phyloP scores from a whole-genome alignment of 2,329 filamentous ascomycete species.

The Aspergillus ruber region DNA sequence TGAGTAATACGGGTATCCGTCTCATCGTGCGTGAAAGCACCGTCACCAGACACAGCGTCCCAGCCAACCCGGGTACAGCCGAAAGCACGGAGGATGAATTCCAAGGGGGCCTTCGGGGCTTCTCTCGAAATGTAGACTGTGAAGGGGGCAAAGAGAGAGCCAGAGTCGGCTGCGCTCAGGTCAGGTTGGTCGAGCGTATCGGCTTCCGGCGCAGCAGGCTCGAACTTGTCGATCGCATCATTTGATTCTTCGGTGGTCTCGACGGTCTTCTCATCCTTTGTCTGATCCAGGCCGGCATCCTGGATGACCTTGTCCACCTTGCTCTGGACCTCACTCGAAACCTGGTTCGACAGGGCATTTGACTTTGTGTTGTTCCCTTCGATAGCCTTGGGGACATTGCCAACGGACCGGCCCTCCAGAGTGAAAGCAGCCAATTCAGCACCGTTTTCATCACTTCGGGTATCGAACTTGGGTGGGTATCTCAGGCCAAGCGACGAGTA shows the following conservation, averaged over 20 bases:
- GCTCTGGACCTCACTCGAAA: slow-evolving; percentile 64
- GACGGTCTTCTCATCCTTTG: slow-evolving; percentile 38
- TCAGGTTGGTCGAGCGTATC: slow-evolving; percentile 79
- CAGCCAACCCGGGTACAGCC: slow-evolving; percentile 94
- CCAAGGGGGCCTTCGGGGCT: slow-evolving; percentile 79
- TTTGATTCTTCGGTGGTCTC: slow-evolving; percentile 44
- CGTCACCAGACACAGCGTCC: slow-evolving; percentile 84
- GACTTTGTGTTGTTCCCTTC: slow-evolving; percentile 49
- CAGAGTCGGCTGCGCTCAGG: slow-evolving; percentile 58
- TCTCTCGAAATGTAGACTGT: slow-evolving; percentile 93
- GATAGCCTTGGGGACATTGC: slow-evolving; percentile 43
- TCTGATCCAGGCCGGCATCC: slow-evolving; percentile 34
- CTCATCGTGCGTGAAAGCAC: slow-evolving; percentile 87
- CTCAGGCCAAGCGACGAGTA: slow-evolving; percentile 88
- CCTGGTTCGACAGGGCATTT: slow-evolving; percentile 45
- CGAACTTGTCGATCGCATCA: slow-evolving; percentile 82
- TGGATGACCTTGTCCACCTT: slow-evolving; percentile 55
- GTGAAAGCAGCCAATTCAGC: slow-evolving; percentile 88
- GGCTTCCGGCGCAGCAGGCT: slow-evolving; percentile 73
- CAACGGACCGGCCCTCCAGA: slow-evolving; percentile 66
- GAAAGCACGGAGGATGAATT: slow-evolving; percentile 89
- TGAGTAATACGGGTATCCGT: slow-evolving; percentile 85
- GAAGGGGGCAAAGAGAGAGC: slow-evolving; percentile 76
- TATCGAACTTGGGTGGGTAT: slow-evolving; percentile 92
- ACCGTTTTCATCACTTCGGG: slow-evolving; percentile 76